Conservation (phyloP, 352 stramenopile species). For the Phytophthora aleatoria region DNA sequence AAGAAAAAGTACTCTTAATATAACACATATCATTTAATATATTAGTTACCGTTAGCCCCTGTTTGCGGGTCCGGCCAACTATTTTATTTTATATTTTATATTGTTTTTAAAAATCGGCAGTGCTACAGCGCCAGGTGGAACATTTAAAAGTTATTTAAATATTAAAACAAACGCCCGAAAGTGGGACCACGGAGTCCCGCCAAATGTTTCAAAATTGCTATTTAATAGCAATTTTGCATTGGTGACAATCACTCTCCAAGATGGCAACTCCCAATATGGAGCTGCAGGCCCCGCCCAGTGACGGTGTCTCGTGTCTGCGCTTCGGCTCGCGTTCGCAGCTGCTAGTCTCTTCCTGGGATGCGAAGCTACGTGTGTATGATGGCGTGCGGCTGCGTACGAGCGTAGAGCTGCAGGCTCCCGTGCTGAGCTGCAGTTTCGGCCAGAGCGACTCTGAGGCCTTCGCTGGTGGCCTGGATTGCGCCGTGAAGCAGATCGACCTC, state of each 20-base stretch:
- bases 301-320: constrained; percentile 84
- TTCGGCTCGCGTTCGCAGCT: constrained; percentile 72
- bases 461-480: constrained; percentile 72
- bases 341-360: constrained; percentile 84
- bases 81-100: too few species aligned
- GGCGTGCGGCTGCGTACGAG: constrained; percentile 52
- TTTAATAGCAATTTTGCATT: not conserved
- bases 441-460: constrained; percentile 70
- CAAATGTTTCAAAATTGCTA: too few species aligned
- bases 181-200: too few species aligned
- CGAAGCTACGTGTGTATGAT: constrained; percentile 70
- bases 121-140: too few species aligned
- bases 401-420: constrained; percentile 71
- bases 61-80: too few species aligned
- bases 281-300: constrained; percentile 74
- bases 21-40: too few species aligned
- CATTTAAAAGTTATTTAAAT: too few species aligned
- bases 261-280: constrained; percentile 41
- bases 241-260: constrained; percentile 6
- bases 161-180: too few species aligned
- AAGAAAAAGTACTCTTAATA: too few species aligned
- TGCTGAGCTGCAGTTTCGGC: constrained; percentile 75
- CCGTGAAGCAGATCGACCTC: constrained; percentile 63
- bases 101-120: too few species aligned
- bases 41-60: too few species aligned